These are phyloP conservation scores for Suzukiozyma palmioleophila DNA, from an alignment of 1,139 yeast species.

Conservation along the genomic window DNA sequence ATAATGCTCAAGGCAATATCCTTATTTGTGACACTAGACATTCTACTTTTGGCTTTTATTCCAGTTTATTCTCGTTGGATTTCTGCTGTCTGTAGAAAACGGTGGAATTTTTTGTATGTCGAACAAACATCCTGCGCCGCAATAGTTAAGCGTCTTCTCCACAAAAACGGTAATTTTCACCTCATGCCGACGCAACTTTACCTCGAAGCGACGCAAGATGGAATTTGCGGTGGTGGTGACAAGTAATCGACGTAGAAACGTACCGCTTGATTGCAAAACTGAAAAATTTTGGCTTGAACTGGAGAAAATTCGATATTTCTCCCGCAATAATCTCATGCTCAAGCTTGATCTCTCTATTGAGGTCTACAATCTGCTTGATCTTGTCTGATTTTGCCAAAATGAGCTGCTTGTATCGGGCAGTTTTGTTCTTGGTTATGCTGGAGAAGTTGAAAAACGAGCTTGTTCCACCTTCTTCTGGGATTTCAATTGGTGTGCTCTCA, in stretches of 20 bases:
- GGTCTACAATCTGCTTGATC: constrained; percentile 27
- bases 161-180: no score
- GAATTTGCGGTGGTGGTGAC: background rate
- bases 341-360: constrained; percentile 35
- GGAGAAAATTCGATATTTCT: constrained; percentile 55
- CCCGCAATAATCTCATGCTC: constrained; percentile 60
- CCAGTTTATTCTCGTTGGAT: background rate
- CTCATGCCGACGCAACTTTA: background rate
- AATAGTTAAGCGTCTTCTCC: background rate
- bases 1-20: constrained; percentile 76
- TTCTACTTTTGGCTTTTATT: constrained; percentile 3
- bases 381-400: constrained; percentile 28
- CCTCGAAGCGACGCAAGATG: background rate
- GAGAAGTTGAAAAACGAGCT: constrained; percentile 30
- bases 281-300: constrained; percentile 43
- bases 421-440: constrained; percentile 32
- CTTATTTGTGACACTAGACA: constrained; percentile 40
- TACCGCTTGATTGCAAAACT: constrained; percentile 28
- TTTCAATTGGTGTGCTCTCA: constrained; percentile 8
- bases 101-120: no score
- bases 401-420: constrained; percentile 29
- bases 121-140: background rate
- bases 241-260: background rate
- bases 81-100: background rate
- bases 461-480: constrained; percentile 11